A percentile compares a stretch with the other conserved stretches of the same genome.
phyloP scores from a whole-genome alignment of 1,284 basidiomycete genomes.

The Melampsora larici-populina region DNA sequence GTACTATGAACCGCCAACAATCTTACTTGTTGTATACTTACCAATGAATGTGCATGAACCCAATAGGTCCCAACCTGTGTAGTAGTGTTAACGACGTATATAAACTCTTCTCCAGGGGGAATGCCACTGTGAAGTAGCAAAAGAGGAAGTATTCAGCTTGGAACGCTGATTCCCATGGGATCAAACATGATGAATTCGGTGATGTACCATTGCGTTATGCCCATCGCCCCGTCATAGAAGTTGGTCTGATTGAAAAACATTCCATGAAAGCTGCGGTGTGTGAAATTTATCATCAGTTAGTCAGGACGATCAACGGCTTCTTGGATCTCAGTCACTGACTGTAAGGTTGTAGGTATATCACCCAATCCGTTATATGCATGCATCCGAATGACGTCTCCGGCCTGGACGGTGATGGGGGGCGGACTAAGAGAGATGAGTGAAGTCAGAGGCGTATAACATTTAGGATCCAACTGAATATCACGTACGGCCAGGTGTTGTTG shows the following conservation, averaged over 20 bases:
- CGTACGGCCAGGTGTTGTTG: slow-evolving; percentile 87
- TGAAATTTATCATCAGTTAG: background rate
- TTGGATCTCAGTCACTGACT: slow-evolving; percentile 6
- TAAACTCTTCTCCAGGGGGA: slow-evolving; percentile 69
- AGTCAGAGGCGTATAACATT: background rate
- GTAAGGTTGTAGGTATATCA: slow-evolving; percentile 32
- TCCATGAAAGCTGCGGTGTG: slow-evolving; percentile 60
- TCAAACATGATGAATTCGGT: background rate
- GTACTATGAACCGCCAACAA: slow-evolving; percentile 19
- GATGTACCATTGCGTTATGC: slow-evolving; percentile 66
- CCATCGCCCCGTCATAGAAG: slow-evolving; percentile 83
- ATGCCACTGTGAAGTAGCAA: slow-evolving; percentile 62
- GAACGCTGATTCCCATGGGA: background rate
- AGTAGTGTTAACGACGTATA: slow-evolving; percentile 76
- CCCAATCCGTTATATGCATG: slow-evolving; percentile 37
- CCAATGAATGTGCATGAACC: slow-evolving; percentile 61
- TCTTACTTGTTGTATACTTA: slow-evolving; percentile 8
- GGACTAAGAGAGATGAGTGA: background rate
- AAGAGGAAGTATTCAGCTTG: background rate
- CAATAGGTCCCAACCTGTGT: slow-evolving; percentile 81
- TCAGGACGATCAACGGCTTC: no score
- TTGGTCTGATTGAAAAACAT: slow-evolving; percentile 83
- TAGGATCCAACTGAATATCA: slow-evolving; percentile 44
- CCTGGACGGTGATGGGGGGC: slow-evolving; percentile 32
- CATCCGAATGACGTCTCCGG: slow-evolving; percentile 38